phyloP scores from a whole-genome alignment of 306 rosid species.

The Pterocarpus macrocarpus region DNA sequence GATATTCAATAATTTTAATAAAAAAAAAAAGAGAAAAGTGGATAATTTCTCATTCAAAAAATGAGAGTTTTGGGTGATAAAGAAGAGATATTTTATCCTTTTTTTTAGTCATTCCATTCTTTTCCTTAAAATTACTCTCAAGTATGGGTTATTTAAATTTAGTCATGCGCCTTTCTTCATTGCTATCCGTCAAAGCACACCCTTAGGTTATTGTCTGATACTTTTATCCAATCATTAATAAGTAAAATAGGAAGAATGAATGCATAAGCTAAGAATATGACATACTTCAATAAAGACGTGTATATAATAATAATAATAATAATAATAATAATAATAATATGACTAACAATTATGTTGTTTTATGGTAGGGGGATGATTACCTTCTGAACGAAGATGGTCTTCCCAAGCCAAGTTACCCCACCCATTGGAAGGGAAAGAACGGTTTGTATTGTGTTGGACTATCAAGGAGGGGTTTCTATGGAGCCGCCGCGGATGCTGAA shows the following conservation, averaged over 20 bases:
- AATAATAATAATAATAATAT: no score
- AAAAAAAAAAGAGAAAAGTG: no score
- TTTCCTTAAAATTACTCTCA: no score
- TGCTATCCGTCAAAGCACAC: no score
- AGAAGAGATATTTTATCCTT: no score
- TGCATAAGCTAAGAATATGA: background rate
- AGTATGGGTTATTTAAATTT: no score
- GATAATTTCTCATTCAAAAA: no score
- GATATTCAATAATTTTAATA: no score
- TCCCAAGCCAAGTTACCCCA: conserved; percentile 58
- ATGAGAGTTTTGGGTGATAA: no score
- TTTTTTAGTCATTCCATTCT: no score
- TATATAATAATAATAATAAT: background rate
- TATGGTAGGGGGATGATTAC: conserved; percentile 66
- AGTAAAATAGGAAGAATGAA: background rate
- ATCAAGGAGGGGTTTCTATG: conserved; percentile 67
- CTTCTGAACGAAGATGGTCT: conserved; percentile 71
- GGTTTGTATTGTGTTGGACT: conserved; percentile 76
- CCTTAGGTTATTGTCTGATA: background rate
- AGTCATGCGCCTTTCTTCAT: no score
- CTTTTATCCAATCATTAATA: background rate
- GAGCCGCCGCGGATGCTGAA: conserved; percentile 65
- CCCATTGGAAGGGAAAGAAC: conserved; percentile 77
- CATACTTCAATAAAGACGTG: background rate
- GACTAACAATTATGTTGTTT: background rate